Percentiles rank a stretch among this genome's conserved stretches.
phyloP scores from a whole-genome alignment of 805 yeast genomes.

The Candida ipomoeae region DNA sequence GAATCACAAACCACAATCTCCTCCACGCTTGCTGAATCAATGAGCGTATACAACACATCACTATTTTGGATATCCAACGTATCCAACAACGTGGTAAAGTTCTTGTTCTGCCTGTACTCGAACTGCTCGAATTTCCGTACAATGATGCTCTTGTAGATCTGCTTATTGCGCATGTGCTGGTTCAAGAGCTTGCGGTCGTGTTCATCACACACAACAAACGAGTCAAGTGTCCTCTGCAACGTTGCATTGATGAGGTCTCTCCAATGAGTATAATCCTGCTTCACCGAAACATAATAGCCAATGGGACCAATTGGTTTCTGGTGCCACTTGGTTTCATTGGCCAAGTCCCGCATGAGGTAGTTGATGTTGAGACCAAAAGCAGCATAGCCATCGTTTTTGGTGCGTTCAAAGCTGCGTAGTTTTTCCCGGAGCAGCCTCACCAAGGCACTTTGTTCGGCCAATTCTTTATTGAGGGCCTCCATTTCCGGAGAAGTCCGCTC shows the following conservation, averaged over 20 bases:
- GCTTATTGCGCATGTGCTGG: slow-evolving; percentile 31
- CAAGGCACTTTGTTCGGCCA: slow-evolving; percentile 6
- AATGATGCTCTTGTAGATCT: slow-evolving; percentile 39
- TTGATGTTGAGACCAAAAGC: slow-evolving; percentile 51
- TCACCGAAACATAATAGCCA: slow-evolving; percentile 58
- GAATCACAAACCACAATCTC: slow-evolving; percentile 49
- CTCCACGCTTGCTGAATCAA: slow-evolving; percentile 63
- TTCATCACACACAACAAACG: slow-evolving; percentile 64
- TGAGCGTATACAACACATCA: slow-evolving; percentile 54
- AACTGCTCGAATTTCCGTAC: slow-evolving; percentile 56
- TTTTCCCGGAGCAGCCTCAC: slow-evolving; percentile 6
- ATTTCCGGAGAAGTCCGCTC: slow-evolving; percentile 9
- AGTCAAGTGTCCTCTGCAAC: slow-evolving; percentile 46
- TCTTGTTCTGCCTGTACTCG: slow-evolving; percentile 34
- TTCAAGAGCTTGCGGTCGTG: slow-evolving; percentile 47
- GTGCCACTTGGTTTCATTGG: slow-evolving; percentile 29
- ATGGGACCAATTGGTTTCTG: slow-evolving; percentile 74
- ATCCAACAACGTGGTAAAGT: slow-evolving; percentile 48
- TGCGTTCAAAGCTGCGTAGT: slow-evolving; percentile 9
- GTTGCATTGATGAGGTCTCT: slow-evolving; percentile 54
- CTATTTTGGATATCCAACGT: slow-evolving; percentile 53
- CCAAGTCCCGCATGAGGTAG: slow-evolving; percentile 36
- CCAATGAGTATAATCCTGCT: slow-evolving; percentile 53
- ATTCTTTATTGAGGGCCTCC: slow-evolving; percentile 10
- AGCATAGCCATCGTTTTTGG: slow-evolving; percentile 31